Percentiles rank a stretch among this genome's conserved stretches.
Evolutionary conservation across 768 basidiomycete genomes (phyloP).

Genomic region (Coprinellus micaceus): DNA sequence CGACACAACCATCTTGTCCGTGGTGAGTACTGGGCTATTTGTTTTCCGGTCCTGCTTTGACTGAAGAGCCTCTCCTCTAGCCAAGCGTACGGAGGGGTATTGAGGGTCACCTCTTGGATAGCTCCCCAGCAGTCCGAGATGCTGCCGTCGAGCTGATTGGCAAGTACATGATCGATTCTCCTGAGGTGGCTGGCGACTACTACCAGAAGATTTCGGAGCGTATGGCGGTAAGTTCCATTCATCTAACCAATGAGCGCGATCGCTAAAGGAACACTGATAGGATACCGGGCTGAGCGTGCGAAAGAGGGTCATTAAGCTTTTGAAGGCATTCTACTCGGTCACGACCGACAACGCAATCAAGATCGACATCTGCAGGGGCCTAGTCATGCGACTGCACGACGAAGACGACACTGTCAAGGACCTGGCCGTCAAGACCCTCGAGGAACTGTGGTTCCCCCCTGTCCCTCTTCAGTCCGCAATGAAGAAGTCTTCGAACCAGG

Average conservation of each 20-base stretch:
- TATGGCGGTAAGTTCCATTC: conserved; percentile 63
- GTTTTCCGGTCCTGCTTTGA: neutral
- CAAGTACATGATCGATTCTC: conserved; percentile 91
- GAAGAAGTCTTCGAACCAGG: conserved; percentile 30
- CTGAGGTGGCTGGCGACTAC: conserved; percentile 86
- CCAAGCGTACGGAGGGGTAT: conserved; percentile 79
- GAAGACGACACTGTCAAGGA: conserved; percentile 96
- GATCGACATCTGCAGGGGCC: conserved; percentile 76
- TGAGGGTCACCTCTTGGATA: conserved; percentile 86
- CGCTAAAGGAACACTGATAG: conserved; percentile 36
- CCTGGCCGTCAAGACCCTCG: conserved; percentile 82
- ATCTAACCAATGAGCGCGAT: neutral
- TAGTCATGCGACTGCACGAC: conserved; percentile 83
- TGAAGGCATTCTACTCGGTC: conserved; percentile 75
- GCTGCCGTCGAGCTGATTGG: conserved; percentile 96
- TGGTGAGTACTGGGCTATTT: conserved; percentile 42
- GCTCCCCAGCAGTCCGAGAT: conserved; percentile 92
- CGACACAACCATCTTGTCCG: conserved; percentile 77
- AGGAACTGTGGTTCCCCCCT: conserved; percentile 84
- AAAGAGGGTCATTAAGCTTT: conserved; percentile 92
- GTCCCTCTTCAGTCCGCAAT: conserved; percentile 27
- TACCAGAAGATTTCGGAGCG: conserved; percentile 86
- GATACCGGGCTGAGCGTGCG: conserved; percentile 92
- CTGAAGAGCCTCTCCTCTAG: conserved; percentile 32
- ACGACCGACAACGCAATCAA: conserved; percentile 56